Base-by-base conservation (phyloP, 805 yeast species). In the Candida hispaniensis region DNA sequence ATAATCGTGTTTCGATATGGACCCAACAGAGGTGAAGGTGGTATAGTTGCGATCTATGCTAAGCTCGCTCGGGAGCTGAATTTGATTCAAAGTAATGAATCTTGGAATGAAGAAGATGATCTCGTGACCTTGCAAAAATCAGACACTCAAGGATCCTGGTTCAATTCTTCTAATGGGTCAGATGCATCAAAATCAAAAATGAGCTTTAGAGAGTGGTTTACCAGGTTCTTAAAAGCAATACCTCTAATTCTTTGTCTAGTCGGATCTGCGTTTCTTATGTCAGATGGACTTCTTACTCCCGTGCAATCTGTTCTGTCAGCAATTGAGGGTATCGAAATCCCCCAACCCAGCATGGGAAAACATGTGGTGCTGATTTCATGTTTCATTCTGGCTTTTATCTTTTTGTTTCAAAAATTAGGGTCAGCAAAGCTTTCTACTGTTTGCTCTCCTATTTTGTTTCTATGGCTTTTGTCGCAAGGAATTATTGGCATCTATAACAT, bases 201-300 rank as follows among this genome's bases (percentile, higher is more conserved):
- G 36, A 5, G 18, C 28, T 12, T 10, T n/a, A 17, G 22, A 1
- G 36, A 28, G n/a, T 7, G 28, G 18, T 17, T 32, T 23, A 23
- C 23, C 13, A 32, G 18, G 13, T 3, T 14, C 7, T 32, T 32
- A 21, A 62, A 60, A 19, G 42, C 65, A 33, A 49, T 50, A 13
- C 47, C 60, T 2, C 62, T 45, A 6, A 14, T 39, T 4, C 25
- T 42, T 15, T 49, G 75, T 41, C 69, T 72, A 40, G 36, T 69
- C 23, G 78, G 78, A 2, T 69, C 76, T 44, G 58, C 74, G 0
- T 55, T 73, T 44, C 73, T 73, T 13, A 53, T 73, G 22, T 67
- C 74, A 4, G 78, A 73, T 51, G 78, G 78, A 4, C 54, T 73
- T 39, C 57, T 73, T 41, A 73, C 79, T 2, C 79, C 79, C 16